These are phyloP conservation scores for Monilinia aucupariae DNA, from an alignment of 2,329 filamentous ascomycete species.

Conservation along the genomic window DNA sequence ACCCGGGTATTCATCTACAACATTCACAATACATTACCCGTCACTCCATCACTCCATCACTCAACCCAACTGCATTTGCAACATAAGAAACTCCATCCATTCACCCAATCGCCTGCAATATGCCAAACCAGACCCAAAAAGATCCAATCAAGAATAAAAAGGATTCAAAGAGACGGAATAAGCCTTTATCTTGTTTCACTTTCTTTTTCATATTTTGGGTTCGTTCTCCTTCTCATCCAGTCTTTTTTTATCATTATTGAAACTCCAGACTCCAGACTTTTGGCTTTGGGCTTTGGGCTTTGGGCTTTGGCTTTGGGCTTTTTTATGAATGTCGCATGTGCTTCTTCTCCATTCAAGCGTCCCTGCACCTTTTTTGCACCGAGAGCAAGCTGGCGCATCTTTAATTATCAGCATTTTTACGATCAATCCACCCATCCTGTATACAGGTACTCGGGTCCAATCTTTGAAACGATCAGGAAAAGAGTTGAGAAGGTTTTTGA, in stretches of 20 bases:
- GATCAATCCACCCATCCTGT: neutral
- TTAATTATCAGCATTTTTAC: neutral
- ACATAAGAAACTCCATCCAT: conserved; percentile 2
- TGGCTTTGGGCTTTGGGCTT: neutral
- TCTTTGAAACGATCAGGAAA: neutral
- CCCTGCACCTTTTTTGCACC: neutral
- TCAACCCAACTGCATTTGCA: neutral
- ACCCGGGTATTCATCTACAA: neutral
- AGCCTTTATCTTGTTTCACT: neutral
- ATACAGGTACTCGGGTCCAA: conserved; percentile 6
- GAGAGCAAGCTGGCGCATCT: conserved; percentile 1
- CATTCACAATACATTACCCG: neutral
- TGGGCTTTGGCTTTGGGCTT: neutral
- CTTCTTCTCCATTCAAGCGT: neutral
- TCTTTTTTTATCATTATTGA: neutral
- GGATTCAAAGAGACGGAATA: neutral
- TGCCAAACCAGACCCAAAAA: too few relatives aligned
- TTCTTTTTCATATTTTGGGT: neutral
- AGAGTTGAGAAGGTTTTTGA: neutral
- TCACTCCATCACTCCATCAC: neutral
- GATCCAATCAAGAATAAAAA: neutral
- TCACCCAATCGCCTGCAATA: neutral
- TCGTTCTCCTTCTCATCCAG: neutral
- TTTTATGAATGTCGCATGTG: neutral
- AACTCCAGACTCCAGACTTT: neutral